Percentiles rank a stretch among this genome's conserved stretches.
phyloP scores from a whole-genome alignment of 805 yeast species.

The Yamadazyma sp. region DNA sequence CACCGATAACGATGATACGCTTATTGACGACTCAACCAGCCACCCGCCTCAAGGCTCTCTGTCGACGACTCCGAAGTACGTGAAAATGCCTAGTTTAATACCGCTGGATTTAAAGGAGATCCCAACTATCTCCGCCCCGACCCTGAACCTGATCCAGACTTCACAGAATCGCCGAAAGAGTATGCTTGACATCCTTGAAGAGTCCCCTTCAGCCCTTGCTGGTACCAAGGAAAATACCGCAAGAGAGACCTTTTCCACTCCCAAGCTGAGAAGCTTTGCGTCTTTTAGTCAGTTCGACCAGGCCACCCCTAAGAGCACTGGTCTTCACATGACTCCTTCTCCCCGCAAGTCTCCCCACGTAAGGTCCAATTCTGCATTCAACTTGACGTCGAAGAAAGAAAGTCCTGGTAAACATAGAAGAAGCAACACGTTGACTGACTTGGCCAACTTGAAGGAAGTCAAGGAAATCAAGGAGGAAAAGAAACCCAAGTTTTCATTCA shows the following conservation, averaged over 20 bases:
- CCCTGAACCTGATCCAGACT: too few species aligned
- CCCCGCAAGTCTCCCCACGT: constrained; percentile 22
- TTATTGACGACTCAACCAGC: constrained; percentile 19
- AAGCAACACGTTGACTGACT: constrained; percentile 23
- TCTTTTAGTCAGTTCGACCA: constrained; percentile 2
- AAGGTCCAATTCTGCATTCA: constrained; percentile 23
- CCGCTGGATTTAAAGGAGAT: constrained; percentile 13
- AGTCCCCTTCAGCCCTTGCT: constrained; percentile 1
- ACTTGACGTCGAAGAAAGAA: constrained; percentile 13
- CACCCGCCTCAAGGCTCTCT: not conserved
- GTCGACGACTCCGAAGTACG: constrained; percentile 8
- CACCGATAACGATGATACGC: constrained; percentile 26
- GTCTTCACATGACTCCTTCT: constrained; percentile 13
- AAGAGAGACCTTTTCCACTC: constrained; percentile 5
- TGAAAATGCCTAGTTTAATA: constrained; percentile 17
- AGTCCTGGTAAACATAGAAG: constrained; percentile 19
- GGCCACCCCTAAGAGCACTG: constrained; percentile 4
- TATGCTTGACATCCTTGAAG: constrained; percentile 10
- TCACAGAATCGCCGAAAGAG: constrained; percentile 1
- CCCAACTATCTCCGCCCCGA: not conserved
- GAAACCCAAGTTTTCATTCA: constrained; percentile 39
- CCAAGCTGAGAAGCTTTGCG: constrained; percentile 4
- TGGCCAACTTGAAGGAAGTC: constrained; percentile 13
- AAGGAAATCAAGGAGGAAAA: constrained; percentile 10
- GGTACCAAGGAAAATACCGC: constrained; percentile 4